Evolutionary conservation across 192 early-diverging fungal species (phyloP).

Genomic region (Chytriomyces sp.): DNA sequence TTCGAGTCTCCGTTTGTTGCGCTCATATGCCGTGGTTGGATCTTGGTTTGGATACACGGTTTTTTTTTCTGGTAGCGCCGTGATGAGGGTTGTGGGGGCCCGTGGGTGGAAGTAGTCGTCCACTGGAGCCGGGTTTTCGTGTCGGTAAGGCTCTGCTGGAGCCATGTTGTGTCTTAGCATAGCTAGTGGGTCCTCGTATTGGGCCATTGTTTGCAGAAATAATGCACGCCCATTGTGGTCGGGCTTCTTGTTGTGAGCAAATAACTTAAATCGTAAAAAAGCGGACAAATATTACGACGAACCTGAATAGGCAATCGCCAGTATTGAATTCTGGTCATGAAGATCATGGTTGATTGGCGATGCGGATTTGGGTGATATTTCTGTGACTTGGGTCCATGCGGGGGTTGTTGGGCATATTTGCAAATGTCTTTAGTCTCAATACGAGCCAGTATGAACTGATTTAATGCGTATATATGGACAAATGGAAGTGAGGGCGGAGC

Average conservation of each 20-base stretch:
- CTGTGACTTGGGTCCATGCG: too few species aligned
- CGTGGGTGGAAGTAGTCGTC: conserved; percentile 19
- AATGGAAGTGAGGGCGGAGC: too few species aligned
- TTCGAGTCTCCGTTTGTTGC: conserved; percentile 9
- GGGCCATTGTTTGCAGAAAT: not conserved
- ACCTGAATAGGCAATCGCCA: too few species aligned
- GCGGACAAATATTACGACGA: too few species aligned
- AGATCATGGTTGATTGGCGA: too few species aligned
- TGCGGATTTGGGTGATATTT: too few species aligned
- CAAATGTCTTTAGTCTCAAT: too few species aligned
- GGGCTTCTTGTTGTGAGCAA: not conserved
- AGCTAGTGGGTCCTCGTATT: conserved; percentile 8
- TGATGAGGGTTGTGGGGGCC: not conserved
- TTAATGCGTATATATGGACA: too few species aligned
- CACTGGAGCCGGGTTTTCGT: not conserved
- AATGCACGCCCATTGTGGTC: not conserved
- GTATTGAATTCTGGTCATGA: too few species aligned
- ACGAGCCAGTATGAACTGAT: too few species aligned
- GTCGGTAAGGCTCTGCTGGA: conserved; percentile 12
- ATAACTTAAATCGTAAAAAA: too few species aligned
- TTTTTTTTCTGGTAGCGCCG: not conserved
- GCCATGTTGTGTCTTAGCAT: conserved; percentile 23
- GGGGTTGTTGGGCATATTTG: too few species aligned
- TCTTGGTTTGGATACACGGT: conserved; percentile 3
- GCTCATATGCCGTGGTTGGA: not conserved